phyloP scores from a whole-genome alignment of 2,329 filamentous ascomycete genomes.

The Xenoacremonium recifei region DNA sequence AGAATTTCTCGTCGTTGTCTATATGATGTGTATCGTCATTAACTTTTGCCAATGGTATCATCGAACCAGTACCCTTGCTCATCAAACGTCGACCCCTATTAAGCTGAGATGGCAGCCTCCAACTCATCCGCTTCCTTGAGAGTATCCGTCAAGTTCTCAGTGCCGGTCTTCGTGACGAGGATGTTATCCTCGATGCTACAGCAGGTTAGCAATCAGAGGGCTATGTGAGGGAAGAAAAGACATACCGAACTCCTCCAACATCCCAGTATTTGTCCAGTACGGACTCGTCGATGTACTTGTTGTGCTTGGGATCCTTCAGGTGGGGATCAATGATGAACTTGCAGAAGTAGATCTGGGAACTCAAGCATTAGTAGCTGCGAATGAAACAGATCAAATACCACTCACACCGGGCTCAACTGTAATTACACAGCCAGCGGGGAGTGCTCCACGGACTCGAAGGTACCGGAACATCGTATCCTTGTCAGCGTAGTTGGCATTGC shows the following conservation, averaged over 20 bases:
- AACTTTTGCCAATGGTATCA: no score
- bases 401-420: slow-evolving; percentile 88
- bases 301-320: slow-evolving; percentile 67
- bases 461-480: slow-evolving; percentile 84
- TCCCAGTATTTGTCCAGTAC: slow-evolving; percentile 80
- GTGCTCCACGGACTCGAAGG: slow-evolving; percentile 70
- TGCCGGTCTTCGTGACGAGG: slow-evolving; percentile 66
- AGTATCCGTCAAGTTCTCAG: slow-evolving; percentile 71
- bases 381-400: neutral
- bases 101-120: slow-evolving; percentile 39
- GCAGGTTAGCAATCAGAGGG: slow-evolving; percentile 15
- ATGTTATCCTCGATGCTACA: slow-evolving; percentile 67
- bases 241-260: slow-evolving; percentile 70
- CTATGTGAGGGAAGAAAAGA: slow-evolving; percentile 10
- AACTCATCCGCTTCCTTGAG: slow-evolving; percentile 66
- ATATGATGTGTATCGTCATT: no score
- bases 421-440: slow-evolving; percentile 80
- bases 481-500: slow-evolving; percentile 75
- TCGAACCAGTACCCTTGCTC: no score
- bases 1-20: no score
- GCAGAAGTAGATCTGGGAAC: slow-evolving; percentile 83
- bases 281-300: slow-evolving; percentile 71
- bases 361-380: no score
- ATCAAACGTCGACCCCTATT: no score
- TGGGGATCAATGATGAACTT: slow-evolving; percentile 83